These are phyloP conservation scores for Fusarium xyrophilum DNA, from an alignment of 2,329 filamentous ascomycete genomes.

Conservation along the genomic window DNA sequence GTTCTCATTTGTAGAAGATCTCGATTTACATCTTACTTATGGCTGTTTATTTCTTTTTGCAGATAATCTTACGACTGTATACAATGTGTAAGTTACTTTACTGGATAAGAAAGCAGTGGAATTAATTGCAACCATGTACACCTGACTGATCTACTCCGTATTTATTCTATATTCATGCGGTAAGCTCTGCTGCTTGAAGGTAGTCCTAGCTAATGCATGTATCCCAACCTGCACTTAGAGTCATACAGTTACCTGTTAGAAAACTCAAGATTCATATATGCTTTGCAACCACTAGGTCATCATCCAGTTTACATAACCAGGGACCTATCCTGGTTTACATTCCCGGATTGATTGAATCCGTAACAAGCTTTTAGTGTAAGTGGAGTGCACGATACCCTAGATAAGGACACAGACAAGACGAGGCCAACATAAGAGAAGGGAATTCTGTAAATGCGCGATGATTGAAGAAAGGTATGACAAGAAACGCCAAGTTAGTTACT, in stretches of 20 bases:
- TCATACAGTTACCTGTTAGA: neutral
- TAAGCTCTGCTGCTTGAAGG: neutral
- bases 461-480: neutral
- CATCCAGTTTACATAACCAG: neutral
- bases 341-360: constrained; percentile 23
- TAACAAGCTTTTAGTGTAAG: neutral
- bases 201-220: neutral
- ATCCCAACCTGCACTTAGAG: neutral
- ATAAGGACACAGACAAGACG: neutral
- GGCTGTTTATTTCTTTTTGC: neutral
- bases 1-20: neutral
- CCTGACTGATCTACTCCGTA: neutral
- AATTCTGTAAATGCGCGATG: neutral
- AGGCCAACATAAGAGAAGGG: constrained; percentile 5
- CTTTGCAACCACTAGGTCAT: neutral
- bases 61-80: neutral
- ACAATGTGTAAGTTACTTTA: neutral
- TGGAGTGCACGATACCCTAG: constrained; percentile 1
- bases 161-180: neutral
- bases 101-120: neutral
- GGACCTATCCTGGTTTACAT: neutral
- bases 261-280: neutral
- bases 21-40: neutral
- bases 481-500: constrained; percentile 4
- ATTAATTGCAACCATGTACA: neutral